Conservation (phyloP, 2,329 filamentous ascomycete genomes). For the Calonectria hongkongensis region DNA sequence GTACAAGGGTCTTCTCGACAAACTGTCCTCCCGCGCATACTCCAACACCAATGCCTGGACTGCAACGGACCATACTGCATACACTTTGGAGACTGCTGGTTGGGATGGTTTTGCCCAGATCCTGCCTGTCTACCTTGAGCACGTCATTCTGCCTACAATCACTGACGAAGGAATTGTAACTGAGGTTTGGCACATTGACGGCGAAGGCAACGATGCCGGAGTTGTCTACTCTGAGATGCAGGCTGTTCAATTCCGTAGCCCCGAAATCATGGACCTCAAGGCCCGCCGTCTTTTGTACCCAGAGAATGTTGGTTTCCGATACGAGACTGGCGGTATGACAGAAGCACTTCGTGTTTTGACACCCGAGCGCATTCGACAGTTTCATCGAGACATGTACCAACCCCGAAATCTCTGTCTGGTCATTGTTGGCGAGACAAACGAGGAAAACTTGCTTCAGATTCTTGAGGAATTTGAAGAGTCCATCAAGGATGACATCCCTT, state of each 20-base stretch:
- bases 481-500: slow-evolving; percentile 88
- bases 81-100: slow-evolving; percentile 94
- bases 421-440: slow-evolving; percentile 93
- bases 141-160: slow-evolving; percentile 91
- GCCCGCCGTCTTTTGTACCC: slow-evolving; percentile 90
- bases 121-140: slow-evolving; percentile 94
- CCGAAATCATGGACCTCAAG: slow-evolving; percentile 90
- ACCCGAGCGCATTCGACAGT: slow-evolving; percentile 92
- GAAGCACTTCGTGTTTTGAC: slow-evolving; percentile 91
- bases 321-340: slow-evolving; percentile 99
- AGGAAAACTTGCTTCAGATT: slow-evolving; percentile 85
- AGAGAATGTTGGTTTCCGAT: slow-evolving; percentile 92
- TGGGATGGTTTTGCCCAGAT: slow-evolving; percentile 99
- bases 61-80: slow-evolving; percentile 95
- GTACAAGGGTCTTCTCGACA: slow-evolving; percentile 96
- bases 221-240: slow-evolving; percentile 99
- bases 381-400: slow-evolving; percentile 98
- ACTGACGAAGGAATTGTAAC: slow-evolving; percentile 96
- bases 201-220: slow-evolving; percentile 93
- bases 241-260: slow-evolving; percentile 88
- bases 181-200: slow-evolving; percentile 97
- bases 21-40: slow-evolving; percentile 93
- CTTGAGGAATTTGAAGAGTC: slow-evolving; percentile 92
- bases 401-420: slow-evolving; percentile 95
- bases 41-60: slow-evolving; percentile 98